phyloP scores from a whole-genome alignment of 2,329 filamentous ascomycete species.

The Aspergillus melleus region DNA sequence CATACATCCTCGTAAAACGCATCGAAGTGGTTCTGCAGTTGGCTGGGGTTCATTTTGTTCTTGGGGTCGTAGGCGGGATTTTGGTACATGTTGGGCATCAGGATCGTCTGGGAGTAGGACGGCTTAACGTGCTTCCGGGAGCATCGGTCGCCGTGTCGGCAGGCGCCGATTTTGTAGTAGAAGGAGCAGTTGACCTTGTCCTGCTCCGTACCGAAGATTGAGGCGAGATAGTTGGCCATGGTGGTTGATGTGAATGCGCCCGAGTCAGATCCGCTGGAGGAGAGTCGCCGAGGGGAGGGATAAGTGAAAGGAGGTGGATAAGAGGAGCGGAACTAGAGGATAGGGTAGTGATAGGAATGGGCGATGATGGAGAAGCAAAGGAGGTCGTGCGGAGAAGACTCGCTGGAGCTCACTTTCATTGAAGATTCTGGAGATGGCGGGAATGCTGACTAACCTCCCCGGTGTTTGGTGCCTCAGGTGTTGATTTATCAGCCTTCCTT shows the following conservation, averaged over 20 bases:
- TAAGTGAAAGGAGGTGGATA: not conserved
- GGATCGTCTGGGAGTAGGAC: slow-evolving; percentile 94
- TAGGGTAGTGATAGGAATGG: not conserved
- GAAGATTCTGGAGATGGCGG: slow-evolving; percentile 3
- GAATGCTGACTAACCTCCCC: not conserved
- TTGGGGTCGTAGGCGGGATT: slow-evolving; percentile 97
- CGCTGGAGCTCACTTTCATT: not conserved
- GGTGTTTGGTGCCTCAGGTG: not conserved
- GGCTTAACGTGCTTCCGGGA: slow-evolving; percentile 99
- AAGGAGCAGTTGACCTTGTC: slow-evolving; percentile 99
- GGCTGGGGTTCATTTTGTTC: slow-evolving; percentile 92
- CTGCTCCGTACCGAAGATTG: slow-evolving; percentile 99
- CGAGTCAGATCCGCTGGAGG: not conserved
- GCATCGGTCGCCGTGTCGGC: slow-evolving; percentile 96
- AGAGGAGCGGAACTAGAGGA: not conserved
- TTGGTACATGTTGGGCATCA: slow-evolving; percentile 98
- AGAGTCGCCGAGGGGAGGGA: not conserved
- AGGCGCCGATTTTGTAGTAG: slow-evolving; percentile 99
- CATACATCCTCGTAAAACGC: slow-evolving; percentile 99
- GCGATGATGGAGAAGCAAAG: not conserved
- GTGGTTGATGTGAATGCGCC: slow-evolving; percentile 17
- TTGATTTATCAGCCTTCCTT: not conserved
- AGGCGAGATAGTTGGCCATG: slow-evolving; percentile 98
- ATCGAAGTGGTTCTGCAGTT: slow-evolving; percentile 99
- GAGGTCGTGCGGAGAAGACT: not conserved